A percentile compares a stretch with the other conserved stretches of the same genome.
Evolutionary conservation across 257 asterid species (phyloP).

Genomic region (Parsonsia alboflavescens): DNA sequence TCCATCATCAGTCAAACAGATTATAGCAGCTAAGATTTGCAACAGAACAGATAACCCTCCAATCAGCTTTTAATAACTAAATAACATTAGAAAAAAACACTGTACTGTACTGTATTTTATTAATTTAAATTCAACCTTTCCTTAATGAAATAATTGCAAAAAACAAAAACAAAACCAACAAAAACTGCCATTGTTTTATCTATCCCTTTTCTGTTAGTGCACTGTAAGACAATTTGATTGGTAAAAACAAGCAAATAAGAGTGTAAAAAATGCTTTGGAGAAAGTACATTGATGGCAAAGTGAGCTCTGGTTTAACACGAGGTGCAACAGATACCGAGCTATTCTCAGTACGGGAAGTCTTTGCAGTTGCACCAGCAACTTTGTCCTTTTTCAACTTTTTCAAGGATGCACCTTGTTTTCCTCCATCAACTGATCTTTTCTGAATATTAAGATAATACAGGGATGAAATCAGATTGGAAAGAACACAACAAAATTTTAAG

Average conservation of each 20-base stretch:
- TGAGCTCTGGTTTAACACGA: slow-evolving; percentile 81
- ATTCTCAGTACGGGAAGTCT: slow-evolving; percentile 73
- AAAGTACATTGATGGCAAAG: slow-evolving; percentile 74
- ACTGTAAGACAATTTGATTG: neutral
- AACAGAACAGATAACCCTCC: neutral
- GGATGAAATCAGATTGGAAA: neutral
- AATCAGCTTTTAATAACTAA: neutral
- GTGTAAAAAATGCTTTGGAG: neutral
- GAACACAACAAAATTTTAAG: neutral
- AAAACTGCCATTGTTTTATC: neutral
- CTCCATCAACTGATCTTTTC: slow-evolving; percentile 73
- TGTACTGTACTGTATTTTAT: neutral
- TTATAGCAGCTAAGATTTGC: neutral
- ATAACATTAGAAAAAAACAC: neutral
- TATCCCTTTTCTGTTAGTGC: neutral
- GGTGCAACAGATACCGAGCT: slow-evolving; percentile 63
- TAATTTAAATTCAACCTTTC: neutral
- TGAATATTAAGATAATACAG: slow-evolving; percentile 22
- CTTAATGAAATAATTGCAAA: neutral
- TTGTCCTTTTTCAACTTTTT: slow-evolving; percentile 86
- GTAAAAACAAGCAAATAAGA: neutral
- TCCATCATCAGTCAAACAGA: neutral
- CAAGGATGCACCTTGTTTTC: slow-evolving; percentile 63
- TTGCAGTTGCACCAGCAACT: slow-evolving; percentile 57
- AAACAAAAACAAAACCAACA: neutral